Evolutionary conservation across 768 basidiomycete genomes (phyloP).

Genomic region (Panellus pusillus): DNA sequence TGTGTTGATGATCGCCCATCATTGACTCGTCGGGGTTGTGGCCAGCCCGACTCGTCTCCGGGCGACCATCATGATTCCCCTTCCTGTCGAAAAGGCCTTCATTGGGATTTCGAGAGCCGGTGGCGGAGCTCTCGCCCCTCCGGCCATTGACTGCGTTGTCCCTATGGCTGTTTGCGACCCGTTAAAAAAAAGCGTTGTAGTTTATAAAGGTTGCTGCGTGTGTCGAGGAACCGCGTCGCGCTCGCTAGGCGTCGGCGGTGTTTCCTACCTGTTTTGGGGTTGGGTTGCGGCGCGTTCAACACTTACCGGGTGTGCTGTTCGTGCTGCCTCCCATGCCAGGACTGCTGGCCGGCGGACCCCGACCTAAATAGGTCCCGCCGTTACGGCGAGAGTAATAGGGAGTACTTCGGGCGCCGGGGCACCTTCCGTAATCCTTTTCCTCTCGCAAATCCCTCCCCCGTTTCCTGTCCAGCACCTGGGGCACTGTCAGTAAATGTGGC

Average conservation of each 20-base stretch:
- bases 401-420: neutral
- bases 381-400: neutral
- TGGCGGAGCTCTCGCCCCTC: slow-evolving; percentile 9
- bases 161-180: neutral
- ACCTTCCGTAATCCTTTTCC: neutral
- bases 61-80: neutral
- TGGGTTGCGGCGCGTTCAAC: too few relatives aligned
- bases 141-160: neutral
- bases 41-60: slow-evolving; percentile 1
- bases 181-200: too few relatives aligned
- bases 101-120: neutral
- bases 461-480: neutral
- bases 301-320: neutral
- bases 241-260: too few relatives aligned
- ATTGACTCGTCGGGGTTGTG: neutral
- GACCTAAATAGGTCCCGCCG: neutral
- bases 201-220: too few relatives aligned
- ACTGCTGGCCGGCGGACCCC: slow-evolving; percentile 1
- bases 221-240: too few relatives aligned
- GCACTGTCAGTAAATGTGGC: neutral
- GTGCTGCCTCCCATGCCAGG: neutral
- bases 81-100: slow-evolving; percentile 1
- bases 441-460: neutral
- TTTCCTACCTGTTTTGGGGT: too few relatives aligned
- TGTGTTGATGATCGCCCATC: neutral